These are phyloP conservation scores for Nannizzia gypsea DNA, from an alignment of 2,329 filamentous ascomycete species.

Conservation along the genomic window DNA sequence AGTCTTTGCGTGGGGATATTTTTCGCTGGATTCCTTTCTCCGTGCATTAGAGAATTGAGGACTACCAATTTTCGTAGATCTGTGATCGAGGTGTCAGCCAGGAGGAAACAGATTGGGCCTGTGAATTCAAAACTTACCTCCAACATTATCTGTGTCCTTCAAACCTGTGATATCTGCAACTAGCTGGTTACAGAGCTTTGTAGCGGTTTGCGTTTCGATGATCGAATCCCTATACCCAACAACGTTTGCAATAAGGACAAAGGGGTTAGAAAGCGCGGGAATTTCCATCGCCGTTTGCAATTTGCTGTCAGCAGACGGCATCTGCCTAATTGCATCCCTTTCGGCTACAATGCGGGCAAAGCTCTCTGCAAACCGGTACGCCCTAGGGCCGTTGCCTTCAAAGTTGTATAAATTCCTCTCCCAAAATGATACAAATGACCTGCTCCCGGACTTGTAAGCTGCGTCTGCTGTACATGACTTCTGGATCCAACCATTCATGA, in stretches of 20 bases:
- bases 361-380: slow-evolving; percentile 31
- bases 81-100: slow-evolving; percentile 18
- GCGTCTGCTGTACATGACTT: slow-evolving; percentile 8
- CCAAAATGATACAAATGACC: slow-evolving; percentile 23
- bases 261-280: slow-evolving; percentile 29
- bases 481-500: slow-evolving; percentile 36
- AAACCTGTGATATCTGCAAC: slow-evolving; percentile 48
- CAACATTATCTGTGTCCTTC: slow-evolving; percentile 33
- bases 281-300: slow-evolving; percentile 27
- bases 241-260: slow-evolving; percentile 39
- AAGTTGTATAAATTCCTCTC: slow-evolving; percentile 24
- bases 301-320: slow-evolving; percentile 23
- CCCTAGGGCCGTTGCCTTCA: slow-evolving; percentile 21
- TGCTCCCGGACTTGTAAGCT: not conserved
- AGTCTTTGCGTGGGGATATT: slow-evolving; percentile 48
- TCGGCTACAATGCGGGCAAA: slow-evolving; percentile 31
- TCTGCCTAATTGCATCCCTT: slow-evolving; percentile 18
- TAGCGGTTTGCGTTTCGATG: slow-evolving; percentile 36
- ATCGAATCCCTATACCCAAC: slow-evolving; percentile 40
- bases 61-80: slow-evolving; percentile 40
- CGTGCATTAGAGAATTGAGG: slow-evolving; percentile 43
- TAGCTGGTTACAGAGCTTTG: slow-evolving; percentile 48
- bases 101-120: not conserved
- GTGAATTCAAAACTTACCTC: slow-evolving; percentile 26
- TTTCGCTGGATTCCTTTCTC: slow-evolving; percentile 37